phyloP scores from a whole-genome alignment of 192 early-diverging fungal genomes.

The Glomus cerebriforme region DNA sequence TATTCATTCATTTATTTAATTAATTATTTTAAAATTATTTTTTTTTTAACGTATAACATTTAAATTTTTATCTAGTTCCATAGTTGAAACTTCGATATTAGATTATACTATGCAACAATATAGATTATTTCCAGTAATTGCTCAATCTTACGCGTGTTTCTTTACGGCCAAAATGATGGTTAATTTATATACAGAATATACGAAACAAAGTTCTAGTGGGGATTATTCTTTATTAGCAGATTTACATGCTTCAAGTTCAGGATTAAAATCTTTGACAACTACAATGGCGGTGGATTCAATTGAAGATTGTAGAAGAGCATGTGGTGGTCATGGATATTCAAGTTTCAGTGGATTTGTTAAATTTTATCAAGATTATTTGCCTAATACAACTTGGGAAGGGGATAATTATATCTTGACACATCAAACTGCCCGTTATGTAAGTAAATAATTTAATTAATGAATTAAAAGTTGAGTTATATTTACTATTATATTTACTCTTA shows the following conservation, averaged over 20 bases:
- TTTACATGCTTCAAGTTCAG: conserved; percentile 71
- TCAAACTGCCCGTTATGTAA: conserved; percentile 79
- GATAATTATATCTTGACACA: conserved; percentile 86
- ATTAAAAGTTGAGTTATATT: too few relatives aligned
- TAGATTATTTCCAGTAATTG: conserved; percentile 70
- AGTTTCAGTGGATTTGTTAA: conserved; percentile 70
- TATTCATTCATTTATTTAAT: too few relatives aligned
- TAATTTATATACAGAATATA: conserved; percentile 62
- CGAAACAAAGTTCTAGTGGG: conserved; percentile 53
- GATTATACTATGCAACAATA: conserved; percentile 81
- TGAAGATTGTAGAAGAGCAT: conserved; percentile 71
- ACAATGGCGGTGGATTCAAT: conserved; percentile 68
- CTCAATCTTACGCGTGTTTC: conserved; percentile 72
- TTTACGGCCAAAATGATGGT: conserved; percentile 70
- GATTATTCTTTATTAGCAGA: conserved; percentile 71
- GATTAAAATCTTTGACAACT: conserved; percentile 75
- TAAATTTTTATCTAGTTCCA: conserved; percentile 8
- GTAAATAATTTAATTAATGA: too few relatives aligned
- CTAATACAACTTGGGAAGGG: conserved; percentile 81
- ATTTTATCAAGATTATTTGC: conserved; percentile 69
- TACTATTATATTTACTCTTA: too few relatives aligned
- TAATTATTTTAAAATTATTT: background rate
- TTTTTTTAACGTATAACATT: background rate
- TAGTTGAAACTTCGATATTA: conserved; percentile 69
- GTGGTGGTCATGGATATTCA: conserved; percentile 80